These are phyloP conservation scores for sorghum (Sorghum bicolor) DNA, from an alignment of 176 grass and related monocot species.

Conservation along the genomic window DNA sequence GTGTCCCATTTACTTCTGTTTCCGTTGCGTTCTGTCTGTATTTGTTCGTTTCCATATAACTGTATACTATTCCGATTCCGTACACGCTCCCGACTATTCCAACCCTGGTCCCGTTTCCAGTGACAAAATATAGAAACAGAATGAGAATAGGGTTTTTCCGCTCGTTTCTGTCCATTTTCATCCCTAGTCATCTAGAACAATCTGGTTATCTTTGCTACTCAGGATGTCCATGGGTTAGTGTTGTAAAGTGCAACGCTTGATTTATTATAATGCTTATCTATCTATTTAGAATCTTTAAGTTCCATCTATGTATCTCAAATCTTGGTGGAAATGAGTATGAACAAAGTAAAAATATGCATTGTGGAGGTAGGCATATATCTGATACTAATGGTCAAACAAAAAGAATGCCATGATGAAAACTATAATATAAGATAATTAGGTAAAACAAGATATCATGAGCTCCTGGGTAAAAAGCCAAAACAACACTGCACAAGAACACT, in stretches of 20 bases:
- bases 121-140: too few relatives aligned
- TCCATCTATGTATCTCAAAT: background rate
- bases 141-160: too few relatives aligned
- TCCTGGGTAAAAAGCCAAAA: background rate
- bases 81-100: too few relatives aligned
- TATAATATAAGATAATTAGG: background rate
- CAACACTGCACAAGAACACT: background rate
- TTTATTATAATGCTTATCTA: background rate
- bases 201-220: background rate
- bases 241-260: background rate
- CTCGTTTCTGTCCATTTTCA: too few relatives aligned
- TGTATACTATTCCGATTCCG: too few relatives aligned
- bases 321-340: too few relatives aligned
- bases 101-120: too few relatives aligned
- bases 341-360: too few relatives aligned
- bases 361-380: background rate
- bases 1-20: background rate
- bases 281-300: background rate
- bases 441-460: background rate
- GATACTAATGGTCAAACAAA: background rate
- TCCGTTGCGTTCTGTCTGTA: too few relatives aligned
- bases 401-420: background rate
- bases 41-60: too few relatives aligned
- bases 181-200: background rate
- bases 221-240: background rate